Evolutionary conservation across 2,329 filamentous ascomycete genomes (phyloP).

Genomic region (Cadophora sp.): DNA sequence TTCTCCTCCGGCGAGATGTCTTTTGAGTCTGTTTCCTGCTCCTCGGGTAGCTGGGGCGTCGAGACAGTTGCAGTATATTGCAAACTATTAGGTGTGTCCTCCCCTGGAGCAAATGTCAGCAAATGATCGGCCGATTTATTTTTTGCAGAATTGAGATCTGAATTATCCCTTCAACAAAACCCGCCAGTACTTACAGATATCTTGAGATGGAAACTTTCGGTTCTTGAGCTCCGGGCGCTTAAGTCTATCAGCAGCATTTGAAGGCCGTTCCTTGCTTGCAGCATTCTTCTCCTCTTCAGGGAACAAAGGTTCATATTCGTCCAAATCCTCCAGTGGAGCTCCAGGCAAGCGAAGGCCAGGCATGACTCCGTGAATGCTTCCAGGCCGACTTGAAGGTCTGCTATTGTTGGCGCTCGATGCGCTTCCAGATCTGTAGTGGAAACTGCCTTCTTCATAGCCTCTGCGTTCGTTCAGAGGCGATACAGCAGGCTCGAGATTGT

Average conservation of each 20-base stretch:
- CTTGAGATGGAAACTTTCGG: constrained; percentile 88
- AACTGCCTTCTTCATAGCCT: constrained; percentile 61
- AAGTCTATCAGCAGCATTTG: constrained; percentile 60
- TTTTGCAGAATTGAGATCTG: no score
- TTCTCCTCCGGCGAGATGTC: constrained; percentile 49
- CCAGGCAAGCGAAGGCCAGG: constrained; percentile 55
- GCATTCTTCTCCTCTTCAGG: constrained; percentile 72
- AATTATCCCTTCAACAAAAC: neutral
- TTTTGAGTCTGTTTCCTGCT: constrained; percentile 46
- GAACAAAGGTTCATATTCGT: constrained; percentile 95
- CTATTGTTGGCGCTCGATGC: constrained; percentile 52
- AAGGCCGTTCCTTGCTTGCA: constrained; percentile 52
- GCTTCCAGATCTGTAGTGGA: constrained; percentile 54
- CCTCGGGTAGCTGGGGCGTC: constrained; percentile 71
- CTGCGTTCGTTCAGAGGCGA: constrained; percentile 73
- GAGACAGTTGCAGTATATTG: constrained; percentile 83
- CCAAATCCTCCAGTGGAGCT: constrained; percentile 83
- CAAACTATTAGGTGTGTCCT: constrained; percentile 88
- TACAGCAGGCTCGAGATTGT: constrained; percentile 79
- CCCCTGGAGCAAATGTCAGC: constrained; percentile 51
- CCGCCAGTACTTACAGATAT: constrained; percentile 66
- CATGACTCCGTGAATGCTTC: constrained; percentile 65
- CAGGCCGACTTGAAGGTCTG: constrained; percentile 65
- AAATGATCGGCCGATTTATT: neutral
- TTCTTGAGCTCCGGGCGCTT: constrained; percentile 60